Evolutionary conservation across 2,329 filamentous ascomycete species (phyloP).

Genomic region (Aspergillus fijiensis): DNA sequence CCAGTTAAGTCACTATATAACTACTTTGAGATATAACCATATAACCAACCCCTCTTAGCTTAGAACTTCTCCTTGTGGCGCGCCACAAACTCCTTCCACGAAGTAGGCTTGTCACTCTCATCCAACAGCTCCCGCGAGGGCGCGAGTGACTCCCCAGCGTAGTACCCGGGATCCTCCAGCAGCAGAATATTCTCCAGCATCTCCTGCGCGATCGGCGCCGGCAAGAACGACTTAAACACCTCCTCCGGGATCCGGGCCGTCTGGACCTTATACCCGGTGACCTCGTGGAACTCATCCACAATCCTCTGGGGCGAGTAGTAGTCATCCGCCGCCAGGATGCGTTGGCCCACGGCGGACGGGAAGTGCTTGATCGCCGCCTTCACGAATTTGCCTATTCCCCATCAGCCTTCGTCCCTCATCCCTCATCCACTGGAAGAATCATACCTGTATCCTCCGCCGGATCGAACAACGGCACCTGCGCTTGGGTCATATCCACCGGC

Average conservation of each 20-base stretch:
- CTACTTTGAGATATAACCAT: too few relatives aligned
- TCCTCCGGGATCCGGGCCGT: slow-evolving; percentile 24
- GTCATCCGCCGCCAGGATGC: slow-evolving; percentile 46
- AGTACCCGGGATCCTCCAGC: slow-evolving; percentile 55
- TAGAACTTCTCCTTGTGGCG: slow-evolving; percentile 5
- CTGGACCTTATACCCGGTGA: slow-evolving; percentile 41
- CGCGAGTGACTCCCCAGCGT: slow-evolving; percentile 41
- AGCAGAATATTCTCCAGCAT: slow-evolving; percentile 56
- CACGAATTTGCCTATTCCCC: slow-evolving; percentile 25
- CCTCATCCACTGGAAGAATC: background rate
- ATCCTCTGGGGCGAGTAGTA: slow-evolving; percentile 45
- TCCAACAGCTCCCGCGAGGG: slow-evolving; percentile 28
- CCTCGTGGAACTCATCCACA: slow-evolving; percentile 38
- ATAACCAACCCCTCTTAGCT: background rate
- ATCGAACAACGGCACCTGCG: slow-evolving; percentile 48
- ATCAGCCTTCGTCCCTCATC: too few relatives aligned
- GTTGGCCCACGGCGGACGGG: slow-evolving; percentile 45
- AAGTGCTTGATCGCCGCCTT: slow-evolving; percentile 39
- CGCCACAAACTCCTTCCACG: slow-evolving; percentile 26
- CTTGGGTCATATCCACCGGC: slow-evolving; percentile 26
- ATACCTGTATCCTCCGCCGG: slow-evolving; percentile 28
- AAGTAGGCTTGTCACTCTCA: slow-evolving; percentile 25
- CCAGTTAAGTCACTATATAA: too few relatives aligned
- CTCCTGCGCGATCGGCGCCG: slow-evolving; percentile 42
- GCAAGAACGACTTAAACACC: slow-evolving; percentile 28